Evolutionary conservation across 352 stramenopile genomes (phyloP), one percentile per base, ranked within the genome.

Genomic region (Globisporangium uncinulatum): DNA sequence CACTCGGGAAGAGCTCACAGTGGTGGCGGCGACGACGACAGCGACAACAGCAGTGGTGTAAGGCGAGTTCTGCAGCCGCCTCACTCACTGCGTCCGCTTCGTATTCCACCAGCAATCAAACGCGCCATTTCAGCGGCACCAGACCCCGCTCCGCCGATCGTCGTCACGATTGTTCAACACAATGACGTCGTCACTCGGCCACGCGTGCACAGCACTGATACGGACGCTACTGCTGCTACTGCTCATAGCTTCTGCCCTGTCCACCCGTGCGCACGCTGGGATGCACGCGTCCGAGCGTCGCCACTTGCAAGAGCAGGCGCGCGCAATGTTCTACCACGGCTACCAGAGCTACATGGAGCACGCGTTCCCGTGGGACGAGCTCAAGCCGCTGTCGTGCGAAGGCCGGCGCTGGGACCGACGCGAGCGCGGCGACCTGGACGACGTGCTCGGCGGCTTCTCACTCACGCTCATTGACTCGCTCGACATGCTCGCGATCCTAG

Each of bases 301-400:
- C 19, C 63, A 90, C 41, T 66, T 96, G 36, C 73, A 83, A 54
- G 71, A 95, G 29, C 73, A 91, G 58, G 83, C 86, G 32, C 74
- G 76, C 19, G 83, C 86, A 34, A 94, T 96, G 86, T 95, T 95
- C 62, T 93, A 94, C 62, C 87, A 96, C 63, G 87, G 80, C 52
- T 95, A 94, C 67, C 57, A 65, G 56, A 89, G 73, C 67, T 97
- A 97, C 66, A 92, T 94, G 80, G 69, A 72, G 55, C 79, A 96
- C 70, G 87, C 85, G 9, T 95, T 83, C 61, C 85, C 83, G 32
- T 89, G 86, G 85, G 87, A 93, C 59, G 86, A 96, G 63, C 72
- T 96, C 46, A 90, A 91, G 66, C 87, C 87, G 31, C 60, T 96
- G 19, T 89, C 72, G 53, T 95, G 85, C 51, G 65, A 84, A 31